Conservation (phyloP, 1,284 basidiomycete species). For the Termitomyces sp. region DNA sequence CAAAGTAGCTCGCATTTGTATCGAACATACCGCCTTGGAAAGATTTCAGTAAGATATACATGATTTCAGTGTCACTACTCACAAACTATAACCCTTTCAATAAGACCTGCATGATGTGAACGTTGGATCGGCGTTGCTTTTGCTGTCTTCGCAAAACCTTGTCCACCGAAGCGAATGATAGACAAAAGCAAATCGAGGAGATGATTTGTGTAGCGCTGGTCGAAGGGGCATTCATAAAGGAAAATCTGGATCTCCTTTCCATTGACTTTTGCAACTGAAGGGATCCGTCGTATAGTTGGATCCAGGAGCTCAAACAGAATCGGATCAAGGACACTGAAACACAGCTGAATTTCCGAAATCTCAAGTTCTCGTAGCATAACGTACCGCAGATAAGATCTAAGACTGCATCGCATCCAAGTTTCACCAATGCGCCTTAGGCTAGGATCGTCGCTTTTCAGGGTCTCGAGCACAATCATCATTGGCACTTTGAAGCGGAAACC, state of each 20-base stretch:
- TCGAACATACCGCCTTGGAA: slow-evolving; percentile 44
- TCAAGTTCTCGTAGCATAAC: slow-evolving; percentile 14
- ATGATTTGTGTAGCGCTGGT: slow-evolving; percentile 69
- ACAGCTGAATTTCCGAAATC: slow-evolving; percentile 9
- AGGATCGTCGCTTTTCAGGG: slow-evolving; percentile 73
- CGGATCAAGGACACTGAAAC: slow-evolving; percentile 76
- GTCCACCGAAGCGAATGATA: slow-evolving; percentile 82
- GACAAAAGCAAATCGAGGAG: slow-evolving; percentile 74
- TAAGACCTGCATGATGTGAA: slow-evolving; percentile 53
- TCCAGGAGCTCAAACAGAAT: slow-evolving; percentile 77
- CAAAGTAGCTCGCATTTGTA: slow-evolving; percentile 65
- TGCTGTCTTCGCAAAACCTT: slow-evolving; percentile 75
- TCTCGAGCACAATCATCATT: slow-evolving; percentile 84
- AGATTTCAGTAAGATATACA: neutral
- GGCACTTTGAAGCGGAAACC: slow-evolving; percentile 82
- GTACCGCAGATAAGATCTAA: slow-evolving; percentile 87
- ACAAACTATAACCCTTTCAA: slow-evolving; percentile 58
- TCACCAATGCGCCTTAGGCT: slow-evolving; percentile 74
- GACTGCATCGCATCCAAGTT: slow-evolving; percentile 92
- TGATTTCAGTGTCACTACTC: slow-evolving; percentile 18
- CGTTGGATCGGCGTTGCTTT: slow-evolving; percentile 56
- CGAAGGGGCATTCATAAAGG: slow-evolving; percentile 70
- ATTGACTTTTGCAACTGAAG: slow-evolving; percentile 47
- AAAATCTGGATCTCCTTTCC: slow-evolving; percentile 65
- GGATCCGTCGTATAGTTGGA: slow-evolving; percentile 52